A percentile compares a stretch with the other conserved stretches of the same genome.
Evolutionary conservation across 176 grass and related monocot species (phyloP).

Genomic region (Oropetium thomaeum): DNA sequence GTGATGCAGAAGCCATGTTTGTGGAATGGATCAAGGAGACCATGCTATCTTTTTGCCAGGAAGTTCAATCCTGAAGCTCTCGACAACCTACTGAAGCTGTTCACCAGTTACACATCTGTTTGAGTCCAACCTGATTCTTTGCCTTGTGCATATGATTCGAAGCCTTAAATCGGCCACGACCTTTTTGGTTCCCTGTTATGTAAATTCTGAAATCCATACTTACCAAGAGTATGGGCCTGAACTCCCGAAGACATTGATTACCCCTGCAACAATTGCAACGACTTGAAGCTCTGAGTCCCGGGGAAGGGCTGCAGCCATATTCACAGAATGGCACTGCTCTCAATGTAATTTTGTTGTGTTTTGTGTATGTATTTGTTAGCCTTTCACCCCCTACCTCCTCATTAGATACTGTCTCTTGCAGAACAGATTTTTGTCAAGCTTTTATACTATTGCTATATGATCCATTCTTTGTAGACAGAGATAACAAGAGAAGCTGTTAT

Average conservation of each 20-base stretch:
- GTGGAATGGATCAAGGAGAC: constrained; percentile 93
- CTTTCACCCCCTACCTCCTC: not conserved
- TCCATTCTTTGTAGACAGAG: constrained; percentile 53
- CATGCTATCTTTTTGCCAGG: constrained; percentile 93
- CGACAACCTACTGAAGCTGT: constrained; percentile 75
- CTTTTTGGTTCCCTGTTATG: constrained; percentile 24
- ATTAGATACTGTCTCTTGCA: constrained; percentile 15
- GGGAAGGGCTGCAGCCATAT: constrained; percentile 31
- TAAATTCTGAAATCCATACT: constrained; percentile 60
- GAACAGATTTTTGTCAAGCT: constrained; percentile 41
- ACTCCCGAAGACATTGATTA: constrained; percentile 31
- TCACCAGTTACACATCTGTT: constrained; percentile 75
- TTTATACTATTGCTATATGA: constrained; percentile 28
- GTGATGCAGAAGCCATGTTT: constrained; percentile 61
- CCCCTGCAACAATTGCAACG: constrained; percentile 24
- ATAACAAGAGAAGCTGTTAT: constrained; percentile 5
- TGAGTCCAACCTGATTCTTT: constrained; percentile 55
- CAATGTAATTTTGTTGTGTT: constrained; percentile 47
- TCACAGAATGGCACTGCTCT: constrained; percentile 41
- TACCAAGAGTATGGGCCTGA: constrained; percentile 40
- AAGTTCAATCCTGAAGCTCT: constrained; percentile 85
- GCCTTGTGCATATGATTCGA: constrained; percentile 20
- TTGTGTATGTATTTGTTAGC: constrained; percentile 34
- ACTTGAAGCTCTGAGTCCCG: constrained; percentile 33
- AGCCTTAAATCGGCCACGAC: not conserved